phyloP scores from a whole-genome alignment of 352 stramenopile genomes.

The Globisporangium heterothallicum region DNA sequence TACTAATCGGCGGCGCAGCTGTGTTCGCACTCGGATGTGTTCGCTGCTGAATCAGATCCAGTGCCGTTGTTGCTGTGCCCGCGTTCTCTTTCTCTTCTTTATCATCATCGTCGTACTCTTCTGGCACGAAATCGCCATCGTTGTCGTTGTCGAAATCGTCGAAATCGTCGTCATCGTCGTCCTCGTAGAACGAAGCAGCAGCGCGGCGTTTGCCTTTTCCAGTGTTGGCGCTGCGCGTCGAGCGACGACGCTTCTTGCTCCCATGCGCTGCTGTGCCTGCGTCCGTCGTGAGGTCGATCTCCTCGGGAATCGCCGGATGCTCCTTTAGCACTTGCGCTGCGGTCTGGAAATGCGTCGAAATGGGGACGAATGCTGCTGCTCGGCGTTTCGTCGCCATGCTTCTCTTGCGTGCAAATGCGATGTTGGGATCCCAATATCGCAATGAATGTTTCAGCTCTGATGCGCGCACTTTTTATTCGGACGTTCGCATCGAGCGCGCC shows the following conservation, averaged over 20 bases:
- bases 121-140: neutral
- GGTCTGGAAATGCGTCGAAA: constrained; percentile 56
- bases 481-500: neutral
- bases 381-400: constrained; percentile 11
- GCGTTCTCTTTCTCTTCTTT: constrained; percentile 1
- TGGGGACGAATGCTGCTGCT: constrained; percentile 31
- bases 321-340: constrained; percentile 13
- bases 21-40: too few species aligned
- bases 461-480: neutral
- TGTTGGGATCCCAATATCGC: too few species aligned
- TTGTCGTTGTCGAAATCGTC: constrained; percentile 6
- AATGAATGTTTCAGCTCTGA: too few species aligned
- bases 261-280: constrained; percentile 5
- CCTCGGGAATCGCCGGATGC: constrained; percentile 14
- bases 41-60: constrained; percentile 42
- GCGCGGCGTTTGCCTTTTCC: constrained; percentile 3
- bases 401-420: too few species aligned
- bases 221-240: neutral
- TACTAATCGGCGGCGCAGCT: neutral
- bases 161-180: constrained; percentile 34
- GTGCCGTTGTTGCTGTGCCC: constrained; percentile 12
- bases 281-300: constrained; percentile 43
- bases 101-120: constrained; percentile 20
- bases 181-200: constrained; percentile 43
- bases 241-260: neutral